phyloP scores from a whole-genome alignment of 768 basidiomycete genomes.

The Lentinus tigrinus region DNA sequence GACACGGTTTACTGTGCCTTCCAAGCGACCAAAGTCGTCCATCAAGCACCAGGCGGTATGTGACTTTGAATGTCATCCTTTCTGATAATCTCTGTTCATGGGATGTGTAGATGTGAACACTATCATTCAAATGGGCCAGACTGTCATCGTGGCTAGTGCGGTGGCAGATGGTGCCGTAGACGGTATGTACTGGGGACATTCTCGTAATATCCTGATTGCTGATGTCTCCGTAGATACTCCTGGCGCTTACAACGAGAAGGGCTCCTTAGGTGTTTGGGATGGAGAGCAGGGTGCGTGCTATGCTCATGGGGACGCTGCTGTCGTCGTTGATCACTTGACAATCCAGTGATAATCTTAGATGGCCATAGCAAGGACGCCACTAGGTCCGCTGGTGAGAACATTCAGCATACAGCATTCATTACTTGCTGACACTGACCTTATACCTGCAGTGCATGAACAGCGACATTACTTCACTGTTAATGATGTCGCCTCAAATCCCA shows the following conservation, averaged over 20 bases:
- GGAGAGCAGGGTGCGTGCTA: not conserved
- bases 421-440: no score
- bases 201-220: no score
- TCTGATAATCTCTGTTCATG: not conserved
- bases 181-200: not conserved
- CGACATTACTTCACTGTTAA: slow-evolving; percentile 53
- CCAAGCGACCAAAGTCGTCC: not conserved
- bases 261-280: slow-evolving; percentile 5
- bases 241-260: slow-evolving; percentile 12
- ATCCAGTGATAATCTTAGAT: no score
- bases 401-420: not conserved
- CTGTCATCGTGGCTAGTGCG: slow-evolving; percentile 45
- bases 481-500: slow-evolving; percentile 55
- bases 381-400: no score
- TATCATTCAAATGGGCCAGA: slow-evolving; percentile 45
- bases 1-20: no score
- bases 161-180: slow-evolving; percentile 40
- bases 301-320: not conserved
- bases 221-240: not conserved
- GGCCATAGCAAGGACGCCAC: no score
- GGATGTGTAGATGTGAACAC: slow-evolving; percentile 45
- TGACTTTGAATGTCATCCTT: not conserved
- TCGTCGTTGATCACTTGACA: no score
- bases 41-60: slow-evolving; percentile 8
- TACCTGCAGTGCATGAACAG: not conserved